These are phyloP conservation scores for Podila epigama DNA, from an alignment of 192 early-diverging fungal genomes.

Conservation along the genomic window DNA sequence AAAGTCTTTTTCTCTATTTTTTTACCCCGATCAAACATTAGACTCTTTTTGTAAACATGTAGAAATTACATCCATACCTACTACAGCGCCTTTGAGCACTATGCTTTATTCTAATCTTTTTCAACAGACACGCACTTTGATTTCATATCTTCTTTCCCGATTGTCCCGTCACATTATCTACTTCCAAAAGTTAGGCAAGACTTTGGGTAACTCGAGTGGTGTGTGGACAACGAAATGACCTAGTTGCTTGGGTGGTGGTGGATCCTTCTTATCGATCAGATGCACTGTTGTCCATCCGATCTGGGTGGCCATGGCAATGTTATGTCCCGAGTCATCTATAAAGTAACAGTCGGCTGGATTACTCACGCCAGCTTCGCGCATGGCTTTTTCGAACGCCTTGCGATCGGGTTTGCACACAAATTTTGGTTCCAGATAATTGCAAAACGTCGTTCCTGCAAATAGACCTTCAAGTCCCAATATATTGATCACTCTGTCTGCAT, in stretches of 20 bases:
- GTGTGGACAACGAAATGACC: conserved; percentile 60
- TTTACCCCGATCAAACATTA: too few relatives aligned
- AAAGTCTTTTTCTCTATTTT: too few relatives aligned
- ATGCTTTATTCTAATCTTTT: too few relatives aligned
- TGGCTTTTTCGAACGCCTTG: conserved; percentile 33
- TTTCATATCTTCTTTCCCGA: too few relatives aligned
- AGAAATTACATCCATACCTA: too few relatives aligned
- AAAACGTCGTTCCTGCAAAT: conserved; percentile 74
- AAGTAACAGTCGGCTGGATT: conserved; percentile 25
- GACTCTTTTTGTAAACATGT: background rate
- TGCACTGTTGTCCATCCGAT: conserved; percentile 58
- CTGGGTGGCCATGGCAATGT: conserved; percentile 65
- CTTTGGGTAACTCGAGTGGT: conserved; percentile 64
- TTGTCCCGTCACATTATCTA: too few relatives aligned
- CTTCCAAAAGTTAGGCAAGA: conserved; percentile 68
- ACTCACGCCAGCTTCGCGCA: conserved; percentile 34
- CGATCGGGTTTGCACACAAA: conserved; percentile 37
- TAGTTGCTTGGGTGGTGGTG: conserved; percentile 1
- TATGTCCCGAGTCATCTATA: conserved; percentile 56
- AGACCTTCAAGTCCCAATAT: conserved; percentile 67
- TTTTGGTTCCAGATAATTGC: conserved; percentile 18
- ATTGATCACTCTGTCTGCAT: conserved; percentile 13
- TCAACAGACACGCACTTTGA: too few relatives aligned
- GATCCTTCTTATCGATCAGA: conserved; percentile 33
- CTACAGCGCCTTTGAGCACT: too few relatives aligned